Evolutionary conservation across 768 basidiomycete genomes (phyloP).

Genomic region (Rubroboletus pulcherrimus): DNA sequence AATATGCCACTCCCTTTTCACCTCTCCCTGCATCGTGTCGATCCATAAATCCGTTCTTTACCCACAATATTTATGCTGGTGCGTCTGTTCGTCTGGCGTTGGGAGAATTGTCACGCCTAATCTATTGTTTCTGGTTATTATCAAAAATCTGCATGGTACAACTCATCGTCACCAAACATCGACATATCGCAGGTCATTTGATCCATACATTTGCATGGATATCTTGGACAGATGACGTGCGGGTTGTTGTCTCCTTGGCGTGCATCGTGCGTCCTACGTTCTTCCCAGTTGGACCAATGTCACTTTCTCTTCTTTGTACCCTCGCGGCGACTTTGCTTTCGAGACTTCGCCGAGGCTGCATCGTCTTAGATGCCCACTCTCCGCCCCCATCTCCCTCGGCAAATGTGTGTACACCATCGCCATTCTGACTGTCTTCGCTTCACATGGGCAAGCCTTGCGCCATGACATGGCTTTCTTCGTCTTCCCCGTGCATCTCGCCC

Average conservation of each 20-base stretch:
- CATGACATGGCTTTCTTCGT: not conserved
- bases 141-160: not conserved
- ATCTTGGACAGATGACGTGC: not conserved
- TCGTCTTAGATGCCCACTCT: not conserved
- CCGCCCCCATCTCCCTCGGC: not conserved
- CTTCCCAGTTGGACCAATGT: not conserved
- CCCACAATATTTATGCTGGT: not conserved
- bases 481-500: not conserved
- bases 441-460: not conserved
- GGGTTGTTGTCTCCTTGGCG: not conserved
- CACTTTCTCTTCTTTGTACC: not conserved
- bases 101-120: not conserved
- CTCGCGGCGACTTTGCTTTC: not conserved
- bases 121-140: not conserved
- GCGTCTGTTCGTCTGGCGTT: not conserved
- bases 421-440: not conserved
- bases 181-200: not conserved
- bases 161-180: not conserved
- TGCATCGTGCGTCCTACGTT: not conserved
- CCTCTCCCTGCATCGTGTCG: not conserved
- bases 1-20: not conserved
- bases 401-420: not conserved
- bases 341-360: not conserved
- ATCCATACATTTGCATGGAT: not conserved
- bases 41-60: not conserved